These are phyloP conservation scores for Trichopus zeylanicus DNA, from an alignment of 116 monocot species.

Conservation along the genomic window DNA sequence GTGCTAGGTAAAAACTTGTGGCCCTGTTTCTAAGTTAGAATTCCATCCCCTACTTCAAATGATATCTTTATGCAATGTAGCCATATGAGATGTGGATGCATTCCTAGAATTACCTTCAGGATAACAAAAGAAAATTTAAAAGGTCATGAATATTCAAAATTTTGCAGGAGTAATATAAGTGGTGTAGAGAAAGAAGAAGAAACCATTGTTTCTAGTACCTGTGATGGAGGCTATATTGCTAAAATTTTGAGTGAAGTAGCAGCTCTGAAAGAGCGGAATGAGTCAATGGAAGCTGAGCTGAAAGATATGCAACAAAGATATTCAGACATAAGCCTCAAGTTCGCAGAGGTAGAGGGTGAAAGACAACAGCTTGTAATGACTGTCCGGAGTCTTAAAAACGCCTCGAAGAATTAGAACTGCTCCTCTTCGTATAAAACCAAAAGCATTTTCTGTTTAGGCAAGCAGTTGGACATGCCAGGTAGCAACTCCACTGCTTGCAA, in stretches of 20 bases:
- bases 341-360: constrained; percentile 96
- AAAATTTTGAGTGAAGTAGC: constrained; percentile 37
- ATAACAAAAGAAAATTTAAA: not conserved
- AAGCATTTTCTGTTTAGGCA: constrained; percentile 32
- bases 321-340: constrained; percentile 85
- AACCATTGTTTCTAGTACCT: constrained; percentile 4
- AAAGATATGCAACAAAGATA: constrained; percentile 92
- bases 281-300: constrained; percentile 60
- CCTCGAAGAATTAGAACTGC: constrained; percentile 27
- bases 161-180: constrained; percentile 23
- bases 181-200: constrained; percentile 11
- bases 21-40: not conserved
- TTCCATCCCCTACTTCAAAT: not conserved
- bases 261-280: constrained; percentile 40
- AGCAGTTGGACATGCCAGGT: constrained; percentile 15
- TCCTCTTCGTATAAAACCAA: not conserved
- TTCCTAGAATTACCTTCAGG: not conserved
- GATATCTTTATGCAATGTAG: no score
- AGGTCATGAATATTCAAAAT: not conserved
- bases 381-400: constrained; percentile 55
- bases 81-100: not conserved
- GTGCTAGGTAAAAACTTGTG: not conserved
- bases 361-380: constrained; percentile 90
- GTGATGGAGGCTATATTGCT: constrained; percentile 8
- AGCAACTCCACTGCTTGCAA: constrained; percentile 20